Evolutionary conservation across 179 eudicot species (phyloP), one percentile per base, ranked within the genome.

Genomic region (Beta lomatogona): DNA sequence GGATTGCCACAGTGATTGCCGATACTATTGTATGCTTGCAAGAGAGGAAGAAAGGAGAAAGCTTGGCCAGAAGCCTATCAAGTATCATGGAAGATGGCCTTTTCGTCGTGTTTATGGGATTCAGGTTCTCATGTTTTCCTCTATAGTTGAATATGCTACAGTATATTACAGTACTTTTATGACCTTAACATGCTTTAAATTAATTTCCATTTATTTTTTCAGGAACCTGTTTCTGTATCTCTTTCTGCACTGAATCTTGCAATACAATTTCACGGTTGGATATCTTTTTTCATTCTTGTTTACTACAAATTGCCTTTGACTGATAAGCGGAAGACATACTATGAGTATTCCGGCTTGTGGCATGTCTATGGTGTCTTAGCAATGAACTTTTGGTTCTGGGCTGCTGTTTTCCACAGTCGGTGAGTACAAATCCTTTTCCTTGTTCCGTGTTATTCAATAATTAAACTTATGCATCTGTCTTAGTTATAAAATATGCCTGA

Each of bases 41-140:
- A 88, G 91, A 86, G 98, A 93, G 83, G 90, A 90, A 82, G 95
- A 92, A 79, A 88, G 92, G 91, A 88, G 88, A 78, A 81, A 72
- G 74, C 88, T 81, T 77, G 97, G 97, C 31, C 91, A 85, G 44
- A 87, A 82, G 80, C 97, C 98, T 59, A 88, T 90, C 77, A 95
- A 92, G 81, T 95, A 93, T 89, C 93, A 95, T 82, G 98, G 97
- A 67, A 92, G 92, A 89, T 95, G 98, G 98, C 97, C 98, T 2
- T 91, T 91, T 80, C 88, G 75, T 65, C 95, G 93, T 81, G 87
- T 92, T 22, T 92, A 83, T 78, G 98, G 98, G 71, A 86, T 95
- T 68, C 97, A 95, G 98, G 98, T 95, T 83, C 73, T 79, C 74
- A 81, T 58, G 9, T 58, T 14, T 77, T 61, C 41, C 61, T 48